Evolutionary conservation across 1,284 basidiomycete genomes (phyloP).

Genomic region (Ustilago shanxiensis): DNA sequence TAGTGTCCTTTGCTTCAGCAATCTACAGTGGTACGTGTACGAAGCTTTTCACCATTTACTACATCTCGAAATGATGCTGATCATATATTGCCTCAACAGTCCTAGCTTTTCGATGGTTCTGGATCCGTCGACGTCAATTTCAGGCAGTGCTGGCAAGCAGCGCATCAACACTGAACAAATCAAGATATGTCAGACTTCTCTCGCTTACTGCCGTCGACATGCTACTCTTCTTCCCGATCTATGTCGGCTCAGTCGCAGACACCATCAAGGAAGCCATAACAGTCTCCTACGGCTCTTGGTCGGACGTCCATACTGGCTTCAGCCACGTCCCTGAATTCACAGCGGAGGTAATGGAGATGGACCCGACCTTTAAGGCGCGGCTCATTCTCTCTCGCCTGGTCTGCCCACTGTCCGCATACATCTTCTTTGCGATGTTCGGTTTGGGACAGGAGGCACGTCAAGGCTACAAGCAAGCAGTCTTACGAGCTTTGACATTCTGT

Average conservation of each 20-base stretch:
- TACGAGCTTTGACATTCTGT: neutral
- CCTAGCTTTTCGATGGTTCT: conserved; percentile 32
- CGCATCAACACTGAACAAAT: conserved; percentile 19
- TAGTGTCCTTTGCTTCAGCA: conserved; percentile 12
- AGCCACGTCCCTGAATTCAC: neutral
- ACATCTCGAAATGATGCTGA: neutral
- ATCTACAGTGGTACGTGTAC: conserved; percentile 25
- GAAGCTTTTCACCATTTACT: neutral
- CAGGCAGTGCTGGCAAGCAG: conserved; percentile 23
- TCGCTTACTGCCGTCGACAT: conserved; percentile 18
- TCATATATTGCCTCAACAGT: neutral
- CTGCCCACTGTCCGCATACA: conserved; percentile 10
- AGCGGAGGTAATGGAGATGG: neutral
- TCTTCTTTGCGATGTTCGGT: conserved; percentile 38
- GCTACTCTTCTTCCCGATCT: conserved; percentile 19
- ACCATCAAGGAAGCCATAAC: conserved; percentile 7
- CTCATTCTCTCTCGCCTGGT: conserved; percentile 22
- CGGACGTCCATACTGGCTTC: conserved; percentile 14
- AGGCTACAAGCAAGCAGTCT: conserved; percentile 15
- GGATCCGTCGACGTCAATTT: conserved; percentile 30
- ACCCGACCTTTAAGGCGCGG: neutral
- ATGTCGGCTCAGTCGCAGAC: neutral
- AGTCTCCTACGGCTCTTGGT: conserved; percentile 18
- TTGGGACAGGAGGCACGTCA: conserved; percentile 23
- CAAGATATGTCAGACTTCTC: conserved; percentile 19